Evolutionary conservation across 2,329 filamentous ascomycete genomes (phyloP), one percentile per base, ranked within the genome.

Genomic region (Sporothrix schenckii): DNA sequence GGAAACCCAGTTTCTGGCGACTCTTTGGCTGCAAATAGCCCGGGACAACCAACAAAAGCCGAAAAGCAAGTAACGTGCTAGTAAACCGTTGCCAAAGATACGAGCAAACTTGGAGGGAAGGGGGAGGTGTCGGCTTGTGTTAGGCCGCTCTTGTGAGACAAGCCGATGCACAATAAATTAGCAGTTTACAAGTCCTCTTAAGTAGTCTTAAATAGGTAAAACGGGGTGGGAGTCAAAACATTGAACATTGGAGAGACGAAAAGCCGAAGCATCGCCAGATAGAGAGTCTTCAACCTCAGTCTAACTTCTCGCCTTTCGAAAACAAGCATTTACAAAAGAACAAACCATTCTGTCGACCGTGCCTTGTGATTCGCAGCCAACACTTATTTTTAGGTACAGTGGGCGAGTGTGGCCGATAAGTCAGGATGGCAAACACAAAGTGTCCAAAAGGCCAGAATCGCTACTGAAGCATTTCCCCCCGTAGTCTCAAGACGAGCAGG

Each of bases 341-440:
- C 21, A 30, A 34, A 34, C 4, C 34, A 34, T 34, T 7, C 21
- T 44, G 44, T 49, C 41, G 3, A 49, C 9, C 61, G 44, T 65
- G 14, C 44, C n/a, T 50, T 14, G 39, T 65, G 24, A 34, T 65
- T 66, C 30, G 66, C 66, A 34, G 34, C 50, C 52, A 21, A 34
- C 56, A 21, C 66, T 68, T 68, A 68, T 68, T 68, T 68, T 68
- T 68, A 68, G 66, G n/a, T 67, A 52, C 49, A 19, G 65, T 50
- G 34, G 65, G 47, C 16, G 61, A 27, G 13, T 14, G 44, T 44
- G 13, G 58, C 21, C 39, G 61, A 16, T 21, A 13, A 13, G 54
- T 11, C 16, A 39, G 54, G 54, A n/a, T 27, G 58, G 58, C 4
- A 19, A 7, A 19, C 3, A 44, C 41, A 13, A 44, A 44, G 34